Evolutionary conservation across 192 early-diverging fungal species (phyloP).

Genomic region (Rhizoclosmatium sp.): DNA sequence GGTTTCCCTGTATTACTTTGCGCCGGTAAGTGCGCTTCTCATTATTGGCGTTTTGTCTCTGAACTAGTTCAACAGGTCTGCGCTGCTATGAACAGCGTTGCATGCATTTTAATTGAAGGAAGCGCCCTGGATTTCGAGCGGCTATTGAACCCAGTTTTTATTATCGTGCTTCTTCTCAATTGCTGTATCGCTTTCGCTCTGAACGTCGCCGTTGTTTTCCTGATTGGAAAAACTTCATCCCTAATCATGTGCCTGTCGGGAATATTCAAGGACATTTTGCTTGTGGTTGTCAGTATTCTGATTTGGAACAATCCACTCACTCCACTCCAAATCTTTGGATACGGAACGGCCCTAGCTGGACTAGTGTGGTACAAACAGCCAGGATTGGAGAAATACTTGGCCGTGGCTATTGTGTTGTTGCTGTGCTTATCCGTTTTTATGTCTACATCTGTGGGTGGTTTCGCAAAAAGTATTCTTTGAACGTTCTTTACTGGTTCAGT

Average conservation of each 20-base stretch:
- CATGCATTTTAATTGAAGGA: constrained; percentile 35
- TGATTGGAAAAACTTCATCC: constrained; percentile 51
- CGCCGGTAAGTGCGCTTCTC: constrained; percentile 34
- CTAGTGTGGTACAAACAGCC: constrained; percentile 43
- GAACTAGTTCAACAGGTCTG: constrained; percentile 31
- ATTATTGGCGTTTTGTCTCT: not conserved
- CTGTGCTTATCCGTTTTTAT: too few species aligned
- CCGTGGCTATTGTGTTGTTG: not conserved
- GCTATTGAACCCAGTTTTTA: constrained; percentile 11
- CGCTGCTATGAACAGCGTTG: constrained; percentile 44
- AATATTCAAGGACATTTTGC: constrained; percentile 48
- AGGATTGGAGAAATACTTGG: not conserved
- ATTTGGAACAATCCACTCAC: constrained; percentile 33
- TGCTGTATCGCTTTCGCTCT: constrained; percentile 39
- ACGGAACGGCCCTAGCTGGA: constrained; percentile 37
- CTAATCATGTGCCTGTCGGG: constrained; percentile 46
- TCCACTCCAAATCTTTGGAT: constrained; percentile 45
- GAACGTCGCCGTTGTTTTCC: constrained; percentile 43
- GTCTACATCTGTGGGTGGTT: too few species aligned
- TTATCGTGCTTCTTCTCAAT: constrained; percentile 34
- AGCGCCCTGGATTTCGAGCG: not conserved
- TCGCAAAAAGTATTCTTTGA: too few species aligned
- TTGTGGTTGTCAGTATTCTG: constrained; percentile 42
- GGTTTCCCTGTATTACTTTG: constrained; percentile 46
- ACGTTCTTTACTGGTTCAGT: too few species aligned